Conservation (phyloP, 2,329 filamentous ascomycete species). For the Myriosclerotinia curreyana region DNA sequence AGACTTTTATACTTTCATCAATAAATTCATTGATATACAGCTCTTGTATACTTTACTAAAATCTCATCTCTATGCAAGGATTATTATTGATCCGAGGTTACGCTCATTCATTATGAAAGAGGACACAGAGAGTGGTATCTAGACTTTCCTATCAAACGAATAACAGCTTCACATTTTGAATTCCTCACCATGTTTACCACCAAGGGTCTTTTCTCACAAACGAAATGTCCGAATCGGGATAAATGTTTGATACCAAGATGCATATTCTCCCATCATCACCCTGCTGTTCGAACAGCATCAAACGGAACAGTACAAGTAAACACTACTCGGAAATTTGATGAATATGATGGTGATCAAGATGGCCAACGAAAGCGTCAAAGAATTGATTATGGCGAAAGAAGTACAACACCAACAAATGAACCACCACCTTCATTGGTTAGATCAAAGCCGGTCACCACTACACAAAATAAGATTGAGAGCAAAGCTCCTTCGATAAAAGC, state of each 20-base stretch:
- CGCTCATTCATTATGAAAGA: slow-evolving; percentile 1
- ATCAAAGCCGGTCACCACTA: background rate
- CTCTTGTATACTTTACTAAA: background rate
- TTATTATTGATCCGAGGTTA: background rate
- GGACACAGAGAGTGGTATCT: background rate
- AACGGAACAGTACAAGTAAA: background rate
- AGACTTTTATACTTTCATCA: no score
- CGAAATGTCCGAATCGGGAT: slow-evolving; percentile 36
- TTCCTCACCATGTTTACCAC: slow-evolving; percentile 36
- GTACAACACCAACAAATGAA: slow-evolving; percentile 1
- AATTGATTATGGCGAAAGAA: slow-evolving; percentile 26
- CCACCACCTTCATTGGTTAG: background rate
- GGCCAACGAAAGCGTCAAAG: slow-evolving; percentile 40
- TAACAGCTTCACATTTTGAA: background rate
- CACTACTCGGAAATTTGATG: background rate
- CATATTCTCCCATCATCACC: slow-evolving; percentile 34
- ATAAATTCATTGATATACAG: background rate
- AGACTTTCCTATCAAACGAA: background rate
- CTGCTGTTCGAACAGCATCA: slow-evolving; percentile 23
- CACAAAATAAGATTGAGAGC: background rate
- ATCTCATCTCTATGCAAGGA: background rate
- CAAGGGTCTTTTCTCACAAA: slow-evolving; percentile 37
- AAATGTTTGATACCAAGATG: slow-evolving; percentile 38
- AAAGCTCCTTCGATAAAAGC: background rate
- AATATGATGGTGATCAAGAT: slow-evolving; percentile 34